phyloP scores from a whole-genome alignment of 2,329 filamentous ascomycete species.

The Rhinocladiella mackenziei region DNA sequence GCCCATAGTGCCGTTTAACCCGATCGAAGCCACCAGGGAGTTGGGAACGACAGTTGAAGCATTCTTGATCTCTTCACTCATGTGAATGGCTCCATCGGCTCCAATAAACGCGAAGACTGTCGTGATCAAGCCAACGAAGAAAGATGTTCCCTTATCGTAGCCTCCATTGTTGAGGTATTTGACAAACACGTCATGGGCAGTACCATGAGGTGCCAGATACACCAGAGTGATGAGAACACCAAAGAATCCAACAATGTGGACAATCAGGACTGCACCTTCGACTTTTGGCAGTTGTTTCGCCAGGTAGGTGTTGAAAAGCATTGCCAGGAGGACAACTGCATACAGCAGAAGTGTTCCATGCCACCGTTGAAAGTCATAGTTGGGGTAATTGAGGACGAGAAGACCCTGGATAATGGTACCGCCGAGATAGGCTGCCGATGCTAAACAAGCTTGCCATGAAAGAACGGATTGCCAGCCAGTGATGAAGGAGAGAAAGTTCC shows the following conservation, averaged over 20 bases:
- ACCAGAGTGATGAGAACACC: conserved; percentile 41
- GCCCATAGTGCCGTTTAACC: conserved; percentile 37
- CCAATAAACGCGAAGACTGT: conserved; percentile 39
- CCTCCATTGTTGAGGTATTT: conserved; percentile 40
- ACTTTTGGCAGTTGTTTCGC: conserved; percentile 28
- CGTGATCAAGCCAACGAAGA: conserved; percentile 36
- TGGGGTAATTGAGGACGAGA: conserved; percentile 39
- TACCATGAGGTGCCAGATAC: conserved; percentile 39
- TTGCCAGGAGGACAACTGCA: conserved; percentile 45
- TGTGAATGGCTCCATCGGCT: conserved; percentile 39
- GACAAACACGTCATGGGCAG: conserved; percentile 38
- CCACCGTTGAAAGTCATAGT: conserved; percentile 43
- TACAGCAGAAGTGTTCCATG: conserved; percentile 51
- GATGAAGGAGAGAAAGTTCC: conserved; percentile 28
- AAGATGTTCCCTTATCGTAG: conserved; percentile 29
- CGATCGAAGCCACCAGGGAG: conserved; percentile 36
- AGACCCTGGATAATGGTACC: conserved; percentile 47
- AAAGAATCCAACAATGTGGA: conserved; percentile 31
- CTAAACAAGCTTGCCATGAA: conserved; percentile 45
- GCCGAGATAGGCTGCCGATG: conserved; percentile 42
- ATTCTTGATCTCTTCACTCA: conserved; percentile 41
- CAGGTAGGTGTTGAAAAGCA: conserved; percentile 51
- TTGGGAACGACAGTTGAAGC: conserved; percentile 37
- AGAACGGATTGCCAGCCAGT: conserved; percentile 44
- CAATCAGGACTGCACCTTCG: conserved; percentile 21